Evolutionary conservation across 2,329 filamentous ascomycete genomes (phyloP).

Genomic region (Pestalotiopsis sp.): DNA sequence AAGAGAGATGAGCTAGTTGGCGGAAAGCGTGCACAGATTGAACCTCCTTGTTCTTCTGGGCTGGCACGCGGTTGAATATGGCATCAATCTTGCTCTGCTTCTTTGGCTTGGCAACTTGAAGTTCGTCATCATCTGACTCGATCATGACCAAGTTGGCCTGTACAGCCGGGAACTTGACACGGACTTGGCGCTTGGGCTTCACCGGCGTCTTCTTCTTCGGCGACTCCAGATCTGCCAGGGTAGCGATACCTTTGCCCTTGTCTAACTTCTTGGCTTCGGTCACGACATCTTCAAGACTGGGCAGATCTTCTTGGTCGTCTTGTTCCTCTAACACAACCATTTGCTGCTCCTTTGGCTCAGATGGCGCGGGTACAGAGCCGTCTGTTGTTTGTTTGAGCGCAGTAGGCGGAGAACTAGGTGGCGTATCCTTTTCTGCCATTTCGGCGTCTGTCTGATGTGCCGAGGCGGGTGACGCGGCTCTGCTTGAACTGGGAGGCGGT

Average conservation of each 20-base stretch:
- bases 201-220: conserved; percentile 25
- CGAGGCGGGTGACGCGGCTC: conserved; percentile 49
- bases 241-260: conserved; percentile 65
- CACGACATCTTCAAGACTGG: conserved; percentile 39
- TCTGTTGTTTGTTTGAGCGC: conserved; percentile 31
- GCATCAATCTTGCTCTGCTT: conserved; percentile 56
- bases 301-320: conserved; percentile 39
- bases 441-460: conserved; percentile 52
- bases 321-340: conserved; percentile 21
- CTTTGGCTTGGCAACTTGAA: conserved; percentile 61
- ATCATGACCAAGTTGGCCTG: conserved; percentile 40
- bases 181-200: conserved; percentile 48
- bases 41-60: conserved; percentile 63
- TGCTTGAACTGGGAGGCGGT: conserved; percentile 54
- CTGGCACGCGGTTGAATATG: conserved; percentile 73
- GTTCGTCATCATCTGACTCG: conserved; percentile 57
- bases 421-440: conserved; percentile 59
- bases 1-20: conserved; percentile 72
- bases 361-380: conserved; percentile 2
- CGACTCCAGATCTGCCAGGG: conserved; percentile 29
- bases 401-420: conserved; percentile 69
- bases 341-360: conserved; percentile 13
- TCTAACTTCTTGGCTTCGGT: conserved; percentile 39
- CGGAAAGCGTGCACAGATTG: conserved; percentile 70
- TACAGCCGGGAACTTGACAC: conserved; percentile 49